Percentiles rank a stretch among this genome's conserved stretches.
Evolutionary conservation across 148 eudicot species (phyloP).

Genomic region (Rhododendron molle): DNA sequence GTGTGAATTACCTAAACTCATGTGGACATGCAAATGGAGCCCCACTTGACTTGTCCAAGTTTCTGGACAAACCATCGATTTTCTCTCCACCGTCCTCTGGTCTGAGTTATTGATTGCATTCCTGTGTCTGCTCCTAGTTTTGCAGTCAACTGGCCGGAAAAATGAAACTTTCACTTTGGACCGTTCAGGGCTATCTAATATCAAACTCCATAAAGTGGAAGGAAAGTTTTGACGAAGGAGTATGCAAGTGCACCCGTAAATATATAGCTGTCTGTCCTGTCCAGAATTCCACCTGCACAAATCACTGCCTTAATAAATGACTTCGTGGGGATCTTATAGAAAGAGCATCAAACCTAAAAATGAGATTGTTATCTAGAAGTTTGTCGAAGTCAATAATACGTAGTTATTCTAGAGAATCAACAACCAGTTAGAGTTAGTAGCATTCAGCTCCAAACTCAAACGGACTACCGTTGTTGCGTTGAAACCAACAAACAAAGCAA

Average conservation of each 20-base stretch:
- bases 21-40: not conserved
- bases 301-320: not conserved
- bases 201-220: slow-evolving; percentile 80
- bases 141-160: not conserved
- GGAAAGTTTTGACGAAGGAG: slow-evolving; percentile 62
- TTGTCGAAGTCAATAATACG: not conserved
- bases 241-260: slow-evolving; percentile 93
- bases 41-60: not conserved
- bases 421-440: not conserved
- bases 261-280: slow-evolving; percentile 89
- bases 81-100: not conserved
- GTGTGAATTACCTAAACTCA: not conserved
- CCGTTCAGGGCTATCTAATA: not conserved
- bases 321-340: not conserved
- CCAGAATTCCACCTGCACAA: slow-evolving; percentile 86
- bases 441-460: slow-evolving; percentile 1
- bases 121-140: not conserved
- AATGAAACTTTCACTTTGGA: not conserved
- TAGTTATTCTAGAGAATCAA: not conserved
- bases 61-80: not conserved
- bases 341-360: not conserved
- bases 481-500: not conserved
- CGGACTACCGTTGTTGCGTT: not conserved
- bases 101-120: not conserved
- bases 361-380: not conserved